Evolutionary conservation across 1,284 basidiomycete genomes (phyloP), one percentile per base, ranked within the genome.

Genomic region (Schizophyllum amplum): DNA sequence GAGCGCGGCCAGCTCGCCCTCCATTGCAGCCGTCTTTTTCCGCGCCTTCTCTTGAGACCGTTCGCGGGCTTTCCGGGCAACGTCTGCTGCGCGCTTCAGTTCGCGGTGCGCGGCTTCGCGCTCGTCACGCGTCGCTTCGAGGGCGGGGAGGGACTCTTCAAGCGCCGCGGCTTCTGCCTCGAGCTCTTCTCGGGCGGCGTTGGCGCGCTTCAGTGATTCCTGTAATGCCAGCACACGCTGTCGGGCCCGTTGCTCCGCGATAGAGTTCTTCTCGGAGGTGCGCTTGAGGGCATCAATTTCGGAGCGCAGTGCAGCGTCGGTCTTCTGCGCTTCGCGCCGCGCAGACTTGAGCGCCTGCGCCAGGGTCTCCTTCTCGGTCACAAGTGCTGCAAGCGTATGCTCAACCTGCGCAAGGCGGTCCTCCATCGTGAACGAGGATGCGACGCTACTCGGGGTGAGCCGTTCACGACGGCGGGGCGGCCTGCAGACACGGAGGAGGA

Each of bases 181-280:
- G 17, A 82, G 76, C 53, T 86, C 82, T 51, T 72, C 73, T 5
- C 83, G 78, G 1, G 78, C 75, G 1, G 78, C 78, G 42, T 83
- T 76, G 2, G 86, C 81, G 55, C 86, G 80, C 65, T 86, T 87
- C 1, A 84, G 81, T 1, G 87, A 83, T 65, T 92, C 88, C 65
- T 90, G 87, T 26, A 92, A 71, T 1, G 89, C 86, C 1, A 89
- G 76, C 11, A 86, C 80, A 64, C 89, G 90, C 67, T 91, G 88
- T 33, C 81, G 80, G 7, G 83, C 81, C 9, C 87, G 79, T 21
- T 78, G 75, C 64, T 92, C 90, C 0, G 77, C 77, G 1, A 79
- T 75, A 0, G 77, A 71, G 57, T 86, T 78, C 60, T 87, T 87
- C 62, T 92, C 89, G 1, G 83, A 81, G 1, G 86, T 78, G 1